A percentile compares a stretch with the other conserved stretches of the same genome.
phyloP scores from a whole-genome alignment of 164 flowering plant species.

The Chloranthus sessilifolius region DNA sequence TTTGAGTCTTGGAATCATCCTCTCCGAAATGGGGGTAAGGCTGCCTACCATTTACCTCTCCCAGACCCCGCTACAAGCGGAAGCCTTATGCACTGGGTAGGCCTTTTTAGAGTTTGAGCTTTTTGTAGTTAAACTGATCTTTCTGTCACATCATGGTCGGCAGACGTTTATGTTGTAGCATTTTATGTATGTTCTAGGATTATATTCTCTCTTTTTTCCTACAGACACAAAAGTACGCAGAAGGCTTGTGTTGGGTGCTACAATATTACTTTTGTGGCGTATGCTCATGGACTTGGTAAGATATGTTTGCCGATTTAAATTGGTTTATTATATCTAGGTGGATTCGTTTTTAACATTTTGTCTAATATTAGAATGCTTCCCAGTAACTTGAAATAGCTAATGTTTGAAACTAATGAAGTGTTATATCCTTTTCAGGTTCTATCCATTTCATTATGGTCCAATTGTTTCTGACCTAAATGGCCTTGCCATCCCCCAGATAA shows the following conservation, averaged over 20 bases:
- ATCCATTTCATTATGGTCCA: slow-evolving; percentile 46
- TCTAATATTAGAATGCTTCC: background rate
- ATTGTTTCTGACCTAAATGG: slow-evolving; percentile 56
- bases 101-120: too few relatives aligned
- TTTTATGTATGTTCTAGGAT: background rate
- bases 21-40: too few relatives aligned
- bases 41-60: too few relatives aligned
- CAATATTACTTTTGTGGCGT: slow-evolving; percentile 41
- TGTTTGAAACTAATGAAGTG: background rate
- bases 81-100: too few relatives aligned
- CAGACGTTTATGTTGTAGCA: background rate
- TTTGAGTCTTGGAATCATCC: too few relatives aligned
- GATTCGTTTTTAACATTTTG: background rate
- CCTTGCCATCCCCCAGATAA: slow-evolving; percentile 16
- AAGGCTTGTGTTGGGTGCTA: slow-evolving; percentile 54
- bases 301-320: background rate
- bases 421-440: slow-evolving; percentile 29
- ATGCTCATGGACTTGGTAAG: slow-evolving; percentile 58
- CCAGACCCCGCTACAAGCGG: too few relatives aligned
- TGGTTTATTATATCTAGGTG: background rate
- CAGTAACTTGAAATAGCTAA: background rate
- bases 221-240: slow-evolving; percentile 40
- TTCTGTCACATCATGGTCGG: too few relatives aligned
- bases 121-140: too few relatives aligned
- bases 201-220: background rate